Conservation (phyloP, 2,329 filamentous ascomycete genomes). For the Sclerotinia subarctica region DNA sequence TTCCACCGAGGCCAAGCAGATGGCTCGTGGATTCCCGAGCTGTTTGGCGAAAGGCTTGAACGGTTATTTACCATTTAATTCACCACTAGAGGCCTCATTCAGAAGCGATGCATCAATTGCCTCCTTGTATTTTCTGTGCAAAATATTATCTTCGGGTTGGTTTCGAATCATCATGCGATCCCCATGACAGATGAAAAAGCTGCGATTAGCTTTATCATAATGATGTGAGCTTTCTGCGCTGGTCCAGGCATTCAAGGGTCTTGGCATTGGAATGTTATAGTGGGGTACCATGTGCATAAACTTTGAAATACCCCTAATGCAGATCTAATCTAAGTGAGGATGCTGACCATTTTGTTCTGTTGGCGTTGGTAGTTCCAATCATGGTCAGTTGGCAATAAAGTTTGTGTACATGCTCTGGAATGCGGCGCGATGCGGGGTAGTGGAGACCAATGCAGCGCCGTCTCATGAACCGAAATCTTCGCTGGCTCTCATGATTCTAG, state of each 20-base stretch:
- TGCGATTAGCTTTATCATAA: neutral
- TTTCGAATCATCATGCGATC: neutral
- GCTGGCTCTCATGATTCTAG: neutral
- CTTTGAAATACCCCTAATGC: neutral
- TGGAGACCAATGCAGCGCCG: neutral
- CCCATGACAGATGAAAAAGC: neutral
- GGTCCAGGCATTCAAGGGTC: neutral
- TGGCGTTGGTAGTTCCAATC: slow-evolving; percentile 2
- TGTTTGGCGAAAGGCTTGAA: neutral
- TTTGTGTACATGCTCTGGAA: neutral
- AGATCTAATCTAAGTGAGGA: neutral
- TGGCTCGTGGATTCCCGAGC: neutral
- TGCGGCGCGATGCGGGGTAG: slow-evolving; percentile 16
- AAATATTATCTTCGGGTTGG: neutral
- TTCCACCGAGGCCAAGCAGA: neutral
- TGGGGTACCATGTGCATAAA: slow-evolving; percentile 2
- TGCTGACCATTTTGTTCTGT: neutral
- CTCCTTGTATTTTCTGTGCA: neutral
- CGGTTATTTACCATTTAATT: neutral
- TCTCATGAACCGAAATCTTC: slow-evolving; percentile 9
- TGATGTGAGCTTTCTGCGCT: neutral
- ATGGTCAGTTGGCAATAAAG: neutral
- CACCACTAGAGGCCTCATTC: neutral
- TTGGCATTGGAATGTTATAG: neutral
- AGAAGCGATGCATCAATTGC: neutral